Conservation (phyloP, 1,284 basidiomycete genomes). For the Wolfiporia cocos region DNA sequence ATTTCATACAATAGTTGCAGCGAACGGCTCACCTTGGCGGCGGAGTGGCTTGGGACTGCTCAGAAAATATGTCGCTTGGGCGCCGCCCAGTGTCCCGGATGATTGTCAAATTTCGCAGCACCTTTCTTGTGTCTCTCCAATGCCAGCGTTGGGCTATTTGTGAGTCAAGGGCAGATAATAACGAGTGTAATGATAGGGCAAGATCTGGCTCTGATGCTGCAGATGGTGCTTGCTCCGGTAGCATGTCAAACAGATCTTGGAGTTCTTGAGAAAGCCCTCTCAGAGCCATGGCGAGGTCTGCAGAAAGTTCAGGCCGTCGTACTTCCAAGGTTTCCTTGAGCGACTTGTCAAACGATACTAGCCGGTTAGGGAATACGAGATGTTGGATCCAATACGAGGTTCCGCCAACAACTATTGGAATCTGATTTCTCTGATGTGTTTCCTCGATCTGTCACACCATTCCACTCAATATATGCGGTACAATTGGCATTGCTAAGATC, state of each 20-base stretch:
- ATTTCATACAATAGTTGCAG: no score
- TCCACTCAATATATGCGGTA: background rate
- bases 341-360: constrained; percentile 37
- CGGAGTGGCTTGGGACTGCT: constrained; percentile 51
- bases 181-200: constrained; percentile 56
- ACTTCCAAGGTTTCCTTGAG: no score
- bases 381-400: constrained; percentile 99
- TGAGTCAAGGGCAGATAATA: constrained; percentile 73
- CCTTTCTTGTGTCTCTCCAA: constrained; percentile 91
- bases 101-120: constrained; percentile 76
- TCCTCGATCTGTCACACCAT: constrained; percentile 54
- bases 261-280: constrained; percentile 42
- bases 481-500: background rate
- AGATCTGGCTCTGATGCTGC: constrained; percentile 45
- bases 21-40: background rate
- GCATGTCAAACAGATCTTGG: constrained; percentile 41
- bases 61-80: constrained; percentile 64
- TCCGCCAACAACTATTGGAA: constrained; percentile 92
- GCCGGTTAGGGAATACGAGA: constrained; percentile 73
- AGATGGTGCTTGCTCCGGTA: constrained; percentile 48
- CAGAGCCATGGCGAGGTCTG: constrained; percentile 41
- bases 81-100: constrained; percentile 67
- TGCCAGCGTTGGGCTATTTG: constrained; percentile 85
- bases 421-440: constrained; percentile 49
- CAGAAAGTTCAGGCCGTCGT: background rate